A percentile compares a stretch with the other conserved stretches of the same genome.
These are phyloP conservation scores for Clavispora carvajalis DNA, from an alignment of 805 yeast genomes.

Conservation along the genomic window DNA sequence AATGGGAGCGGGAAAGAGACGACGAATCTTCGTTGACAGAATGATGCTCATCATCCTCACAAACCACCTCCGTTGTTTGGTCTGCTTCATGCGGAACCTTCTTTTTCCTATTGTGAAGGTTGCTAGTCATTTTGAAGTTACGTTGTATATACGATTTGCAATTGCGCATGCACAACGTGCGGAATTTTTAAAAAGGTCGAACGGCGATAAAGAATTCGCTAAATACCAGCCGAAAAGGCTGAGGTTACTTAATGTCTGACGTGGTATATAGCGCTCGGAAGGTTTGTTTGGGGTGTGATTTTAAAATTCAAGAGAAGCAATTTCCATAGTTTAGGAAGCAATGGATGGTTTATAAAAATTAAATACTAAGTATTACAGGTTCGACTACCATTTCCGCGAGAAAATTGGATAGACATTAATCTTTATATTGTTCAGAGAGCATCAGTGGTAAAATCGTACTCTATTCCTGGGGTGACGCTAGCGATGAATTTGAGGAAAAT, in stretches of 20 bases:
- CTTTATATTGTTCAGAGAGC: conserved; percentile 46
- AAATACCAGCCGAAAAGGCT: too few relatives aligned
- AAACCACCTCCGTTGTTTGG: neutral
- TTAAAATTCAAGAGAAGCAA: too few relatives aligned
- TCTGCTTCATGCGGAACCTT: neutral
- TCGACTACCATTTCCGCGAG: too few relatives aligned
- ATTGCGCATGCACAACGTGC: neutral
- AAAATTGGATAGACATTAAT: too few relatives aligned
- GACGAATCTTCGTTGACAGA: neutral
- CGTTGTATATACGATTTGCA: neutral
- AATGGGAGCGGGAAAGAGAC: neutral
- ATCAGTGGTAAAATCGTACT: conserved; percentile 98
- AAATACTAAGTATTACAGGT: too few relatives aligned
- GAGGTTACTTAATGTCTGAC: too few relatives aligned
- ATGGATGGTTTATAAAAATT: too few relatives aligned
- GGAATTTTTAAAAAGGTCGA: too few relatives aligned
- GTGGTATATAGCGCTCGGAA: too few relatives aligned
- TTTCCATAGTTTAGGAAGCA: too few relatives aligned
- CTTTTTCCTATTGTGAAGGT: neutral
- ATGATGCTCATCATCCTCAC: neutral
- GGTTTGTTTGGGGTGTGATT: too few relatives aligned
- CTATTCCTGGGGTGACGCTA: conserved; percentile 96
- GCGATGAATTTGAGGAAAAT: conserved; percentile 91
- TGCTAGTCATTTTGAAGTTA: neutral
- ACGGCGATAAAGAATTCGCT: too few relatives aligned